Evolutionary conservation across 495 filamentous ascomycete genomes (phyloP).

Genomic region (Penicillium paxilli): DNA sequence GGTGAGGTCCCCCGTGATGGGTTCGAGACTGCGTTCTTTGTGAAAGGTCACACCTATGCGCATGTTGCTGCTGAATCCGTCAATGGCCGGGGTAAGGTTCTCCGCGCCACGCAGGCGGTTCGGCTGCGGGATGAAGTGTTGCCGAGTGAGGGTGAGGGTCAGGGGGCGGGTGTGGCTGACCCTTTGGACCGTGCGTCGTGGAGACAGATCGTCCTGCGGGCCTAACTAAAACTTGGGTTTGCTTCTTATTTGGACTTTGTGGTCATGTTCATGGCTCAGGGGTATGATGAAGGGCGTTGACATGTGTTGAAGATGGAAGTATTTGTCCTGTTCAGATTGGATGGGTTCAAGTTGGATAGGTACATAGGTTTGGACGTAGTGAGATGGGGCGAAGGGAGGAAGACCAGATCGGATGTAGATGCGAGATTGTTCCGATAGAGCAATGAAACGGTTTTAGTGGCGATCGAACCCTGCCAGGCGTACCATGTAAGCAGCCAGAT

Average conservation of each 20-base stretch:
- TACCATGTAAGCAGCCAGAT: neutral
- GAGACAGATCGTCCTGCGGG: constrained; percentile 13
- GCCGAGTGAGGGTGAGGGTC: neutral
- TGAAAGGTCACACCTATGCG: constrained; percentile 12
- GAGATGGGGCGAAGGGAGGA: neutral
- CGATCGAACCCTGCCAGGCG: neutral
- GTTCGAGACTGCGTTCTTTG: constrained; percentile 37
- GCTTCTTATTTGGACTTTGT: no score
- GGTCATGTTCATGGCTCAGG: neutral
- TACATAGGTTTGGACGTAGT: neutral
- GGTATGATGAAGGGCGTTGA: no score
- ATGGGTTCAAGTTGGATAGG: neutral
- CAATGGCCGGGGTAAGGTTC: constrained; percentile 22
- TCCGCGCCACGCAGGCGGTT: constrained; percentile 22
- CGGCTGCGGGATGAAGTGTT: constrained; percentile 23
- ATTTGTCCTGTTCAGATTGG: neutral
- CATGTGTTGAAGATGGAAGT: neutral
- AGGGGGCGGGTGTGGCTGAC: neutral
- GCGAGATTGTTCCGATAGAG: neutral
- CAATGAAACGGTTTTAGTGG: neutral
- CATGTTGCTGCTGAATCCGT: constrained; percentile 17
- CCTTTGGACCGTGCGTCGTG: constrained; percentile 1
- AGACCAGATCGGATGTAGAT: neutral
- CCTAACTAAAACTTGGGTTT: neutral
- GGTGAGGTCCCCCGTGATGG: constrained; percentile 34